These are phyloP conservation scores for Phytopythium ostracodes DNA, from an alignment of 352 stramenopile genomes.

Conservation along the genomic window DNA sequence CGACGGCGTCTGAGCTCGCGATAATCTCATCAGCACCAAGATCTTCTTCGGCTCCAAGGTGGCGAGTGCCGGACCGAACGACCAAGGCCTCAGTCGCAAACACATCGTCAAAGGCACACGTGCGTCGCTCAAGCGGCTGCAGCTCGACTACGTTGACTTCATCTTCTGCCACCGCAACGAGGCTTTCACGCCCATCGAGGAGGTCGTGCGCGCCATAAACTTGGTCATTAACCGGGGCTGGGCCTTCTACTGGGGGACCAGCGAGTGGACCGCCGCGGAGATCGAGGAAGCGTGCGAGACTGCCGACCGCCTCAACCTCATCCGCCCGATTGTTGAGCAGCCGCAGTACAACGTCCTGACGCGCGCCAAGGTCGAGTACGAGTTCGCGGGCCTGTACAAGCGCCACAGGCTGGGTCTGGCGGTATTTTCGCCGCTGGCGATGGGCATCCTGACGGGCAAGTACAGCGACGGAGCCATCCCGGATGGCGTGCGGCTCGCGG, in stretches of 20 bases:
- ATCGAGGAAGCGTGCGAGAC: slow-evolving; percentile 43
- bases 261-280: slow-evolving; percentile 49
- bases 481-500: slow-evolving; percentile 26
- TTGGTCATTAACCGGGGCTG: slow-evolving; percentile 25
- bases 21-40: slow-evolving; percentile 51
- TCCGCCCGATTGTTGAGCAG: slow-evolving; percentile 33
- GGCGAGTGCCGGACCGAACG: slow-evolving; percentile 11
- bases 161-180: slow-evolving; percentile 31
- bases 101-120: slow-evolving; percentile 24
- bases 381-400: slow-evolving; percentile 39
- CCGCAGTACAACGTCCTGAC: slow-evolving; percentile 53
- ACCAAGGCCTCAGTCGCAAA: slow-evolving; percentile 24
- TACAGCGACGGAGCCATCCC: slow-evolving; percentile 28
- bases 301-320: slow-evolving; percentile 15
- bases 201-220: slow-evolving; percentile 14
- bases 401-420: slow-evolving; percentile 25
- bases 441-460: slow-evolving; percentile 53
- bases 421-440: slow-evolving; percentile 37
- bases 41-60: slow-evolving; percentile 30
- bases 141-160: slow-evolving; percentile 27
- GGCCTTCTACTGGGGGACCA: slow-evolving; percentile 23
- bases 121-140: slow-evolving; percentile 16
- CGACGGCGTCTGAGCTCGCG: slow-evolving; percentile 21
- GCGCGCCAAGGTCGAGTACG: slow-evolving; percentile 38
- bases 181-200: slow-evolving; percentile 24